Evolutionary conservation across 768 basidiomycete species (phyloP).

Genomic region (Boletales sp.): DNA sequence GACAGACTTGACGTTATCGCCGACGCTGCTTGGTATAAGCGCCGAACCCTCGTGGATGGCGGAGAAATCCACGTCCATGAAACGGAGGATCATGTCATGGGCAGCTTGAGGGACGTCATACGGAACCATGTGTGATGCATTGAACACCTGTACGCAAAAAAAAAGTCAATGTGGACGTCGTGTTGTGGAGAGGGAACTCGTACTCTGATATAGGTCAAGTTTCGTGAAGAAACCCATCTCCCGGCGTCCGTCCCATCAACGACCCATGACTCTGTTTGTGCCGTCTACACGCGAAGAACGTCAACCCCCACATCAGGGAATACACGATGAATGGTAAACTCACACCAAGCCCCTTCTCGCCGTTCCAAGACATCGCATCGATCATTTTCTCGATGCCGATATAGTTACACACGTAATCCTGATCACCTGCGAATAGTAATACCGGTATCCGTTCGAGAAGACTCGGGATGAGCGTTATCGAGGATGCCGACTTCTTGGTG

Average conservation of each 20-base stretch:
- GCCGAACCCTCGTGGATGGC: conserved; percentile 79
- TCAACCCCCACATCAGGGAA: conserved; percentile 1
- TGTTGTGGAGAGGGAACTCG: background rate
- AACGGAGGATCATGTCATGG: conserved; percentile 98
- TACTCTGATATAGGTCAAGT: conserved; percentile 92
- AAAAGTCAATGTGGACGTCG: background rate
- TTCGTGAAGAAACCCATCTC: conserved; percentile 86
- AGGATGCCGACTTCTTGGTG: conserved; percentile 54
- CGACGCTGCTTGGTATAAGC: conserved; percentile 76
- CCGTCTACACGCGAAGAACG: conserved; percentile 39
- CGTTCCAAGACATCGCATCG: conserved; percentile 81
- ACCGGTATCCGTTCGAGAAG: conserved; percentile 79
- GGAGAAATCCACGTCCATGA: conserved; percentile 90
- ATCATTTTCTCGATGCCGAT: conserved; percentile 87
- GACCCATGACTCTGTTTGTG: conserved; percentile 68
- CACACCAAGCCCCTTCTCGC: conserved; percentile 79
- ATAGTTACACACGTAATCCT: conserved; percentile 96
- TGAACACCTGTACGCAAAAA: conserved; percentile 58
- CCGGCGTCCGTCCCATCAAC: conserved; percentile 79
- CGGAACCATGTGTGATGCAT: conserved; percentile 95
- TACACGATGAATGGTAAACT: conserved; percentile 26
- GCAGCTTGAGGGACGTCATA: conserved; percentile 83
- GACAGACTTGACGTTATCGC: conserved; percentile 63
- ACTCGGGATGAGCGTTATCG: conserved; percentile 72
- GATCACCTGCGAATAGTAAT: conserved; percentile 92